Percentiles rank a stretch among this genome's conserved stretches.
phyloP scores from a whole-genome alignment of 306 rosid species.

The Luffa aegyptiaca region DNA sequence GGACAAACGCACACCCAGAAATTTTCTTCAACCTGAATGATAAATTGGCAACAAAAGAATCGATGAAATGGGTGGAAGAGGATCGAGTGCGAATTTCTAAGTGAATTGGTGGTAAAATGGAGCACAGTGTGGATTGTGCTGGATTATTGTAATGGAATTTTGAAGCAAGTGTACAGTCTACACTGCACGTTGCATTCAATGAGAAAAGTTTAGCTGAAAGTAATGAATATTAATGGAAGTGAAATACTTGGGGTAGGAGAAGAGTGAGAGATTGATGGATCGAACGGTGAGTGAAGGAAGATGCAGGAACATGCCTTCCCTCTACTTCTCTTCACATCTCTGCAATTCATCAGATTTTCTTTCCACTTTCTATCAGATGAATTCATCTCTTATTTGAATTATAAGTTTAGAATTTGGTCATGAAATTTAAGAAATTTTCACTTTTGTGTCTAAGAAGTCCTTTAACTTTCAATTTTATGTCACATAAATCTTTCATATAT shows the following conservation, averaged over 20 bases:
- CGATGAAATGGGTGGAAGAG: neutral
- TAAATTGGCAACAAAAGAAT: neutral
- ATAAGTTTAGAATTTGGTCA: too few relatives aligned
- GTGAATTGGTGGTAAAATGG: neutral
- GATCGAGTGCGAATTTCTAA: neutral
- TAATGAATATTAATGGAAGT: neutral
- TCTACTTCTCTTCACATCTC: neutral
- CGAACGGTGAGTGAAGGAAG: slow-evolving; percentile 5
- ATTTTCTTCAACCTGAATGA: slow-evolving; percentile 22
- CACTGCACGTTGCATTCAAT: neutral
- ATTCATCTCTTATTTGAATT: neutral
- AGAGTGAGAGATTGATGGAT: neutral
- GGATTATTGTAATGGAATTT: neutral
- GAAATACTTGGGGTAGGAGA: slow-evolving; percentile 3
- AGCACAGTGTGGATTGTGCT: neutral
- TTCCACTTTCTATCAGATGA: neutral
- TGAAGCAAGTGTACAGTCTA: too few relatives aligned
- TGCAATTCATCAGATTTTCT: neutral
- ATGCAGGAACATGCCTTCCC: slow-evolving; percentile 12
- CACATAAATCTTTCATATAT: too few relatives aligned
- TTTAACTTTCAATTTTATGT: too few relatives aligned
- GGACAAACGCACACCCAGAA: slow-evolving; percentile 18
- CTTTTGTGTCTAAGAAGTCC: too few relatives aligned
- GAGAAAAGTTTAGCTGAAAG: neutral
- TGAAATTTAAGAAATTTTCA: too few relatives aligned